Evolutionary conservation across 75 land plant species (phyloP).

Genomic region (Pinus albicaulis): DNA sequence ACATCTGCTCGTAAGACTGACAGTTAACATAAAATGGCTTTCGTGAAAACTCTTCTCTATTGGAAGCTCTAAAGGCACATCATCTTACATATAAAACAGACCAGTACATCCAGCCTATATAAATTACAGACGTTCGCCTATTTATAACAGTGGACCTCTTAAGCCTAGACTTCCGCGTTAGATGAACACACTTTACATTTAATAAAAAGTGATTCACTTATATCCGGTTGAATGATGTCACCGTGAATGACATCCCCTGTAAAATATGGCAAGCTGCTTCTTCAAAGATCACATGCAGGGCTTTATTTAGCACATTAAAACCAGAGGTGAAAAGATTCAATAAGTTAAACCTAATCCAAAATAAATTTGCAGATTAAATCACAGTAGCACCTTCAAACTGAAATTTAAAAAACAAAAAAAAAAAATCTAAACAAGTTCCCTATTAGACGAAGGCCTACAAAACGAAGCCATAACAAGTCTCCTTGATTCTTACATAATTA

Average conservation of each 20-base stretch:
- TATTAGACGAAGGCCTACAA: neutral
- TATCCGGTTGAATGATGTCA: neutral
- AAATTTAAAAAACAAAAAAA: no score
- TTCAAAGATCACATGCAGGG: neutral
- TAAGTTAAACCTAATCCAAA: neutral
- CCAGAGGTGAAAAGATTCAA: neutral
- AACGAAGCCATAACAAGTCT: neutral
- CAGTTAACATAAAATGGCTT: no score
- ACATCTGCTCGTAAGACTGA: no score
- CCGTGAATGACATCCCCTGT: neutral
- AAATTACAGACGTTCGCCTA: neutral
- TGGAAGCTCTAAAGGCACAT: neutral
- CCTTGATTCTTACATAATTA: neutral
- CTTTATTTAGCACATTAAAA: neutral
- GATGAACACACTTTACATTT: neutral
- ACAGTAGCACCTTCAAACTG: neutral
- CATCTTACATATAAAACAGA: neutral
- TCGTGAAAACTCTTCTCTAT: neutral
- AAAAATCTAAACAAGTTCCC: neutral
- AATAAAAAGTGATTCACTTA: neutral
- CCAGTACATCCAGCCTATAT: neutral
- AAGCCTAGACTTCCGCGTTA: neutral
- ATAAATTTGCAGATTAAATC: slow-evolving; percentile 2
- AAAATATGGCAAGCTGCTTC: neutral
- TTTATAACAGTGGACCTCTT: neutral